Conservation (phyloP, 2,329 filamentous ascomycete genomes). For the Fusarium abutilonis region DNA sequence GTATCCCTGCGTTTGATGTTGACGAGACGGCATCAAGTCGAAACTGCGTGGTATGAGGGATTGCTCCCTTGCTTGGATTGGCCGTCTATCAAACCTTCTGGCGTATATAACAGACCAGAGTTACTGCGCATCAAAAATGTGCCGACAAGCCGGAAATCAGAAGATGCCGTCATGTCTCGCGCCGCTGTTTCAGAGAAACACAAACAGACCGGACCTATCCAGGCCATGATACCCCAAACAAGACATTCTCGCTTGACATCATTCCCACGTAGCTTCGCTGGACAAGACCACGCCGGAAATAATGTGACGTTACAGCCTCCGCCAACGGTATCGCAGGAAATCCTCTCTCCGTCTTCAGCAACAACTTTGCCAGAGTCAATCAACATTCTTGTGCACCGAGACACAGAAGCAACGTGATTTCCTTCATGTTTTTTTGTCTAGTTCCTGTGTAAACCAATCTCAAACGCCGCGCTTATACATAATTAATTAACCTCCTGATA, state of each 20-base stretch:
- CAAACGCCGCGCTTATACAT: constrained; percentile 53
- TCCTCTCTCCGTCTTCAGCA: constrained; percentile 5
- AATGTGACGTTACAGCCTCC: constrained; percentile 14
- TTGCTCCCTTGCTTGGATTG: constrained; percentile 25
- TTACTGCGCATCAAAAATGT: constrained; percentile 5
- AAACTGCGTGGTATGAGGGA: constrained; percentile 7
- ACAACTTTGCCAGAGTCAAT: constrained; percentile 15
- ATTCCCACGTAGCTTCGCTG: constrained; percentile 12
- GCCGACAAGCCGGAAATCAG: constrained; percentile 8
- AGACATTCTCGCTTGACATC: constrained; percentile 21
- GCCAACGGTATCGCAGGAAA: constrained; percentile 8
- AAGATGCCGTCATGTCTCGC: constrained; percentile 41
- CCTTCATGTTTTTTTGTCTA: constrained; percentile 44
- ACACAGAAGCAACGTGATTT: constrained; percentile 36
- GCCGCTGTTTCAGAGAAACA: constrained; percentile 33
- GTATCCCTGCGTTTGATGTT: constrained; percentile 6
- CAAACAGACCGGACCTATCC: constrained; percentile 5
- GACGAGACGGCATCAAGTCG: neutral
- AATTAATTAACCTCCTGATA: constrained; percentile 42
- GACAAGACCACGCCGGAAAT: neutral
- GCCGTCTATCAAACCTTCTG: constrained; percentile 26
- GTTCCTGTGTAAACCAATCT: constrained; percentile 45
- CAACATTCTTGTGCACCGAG: constrained; percentile 22
- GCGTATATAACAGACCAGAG: constrained; percentile 17
- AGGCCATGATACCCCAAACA: constrained; percentile 13